Base-by-base conservation (phyloP, 768 basidiomycete genomes). In the Lepiota brunneoincarnata region DNA sequence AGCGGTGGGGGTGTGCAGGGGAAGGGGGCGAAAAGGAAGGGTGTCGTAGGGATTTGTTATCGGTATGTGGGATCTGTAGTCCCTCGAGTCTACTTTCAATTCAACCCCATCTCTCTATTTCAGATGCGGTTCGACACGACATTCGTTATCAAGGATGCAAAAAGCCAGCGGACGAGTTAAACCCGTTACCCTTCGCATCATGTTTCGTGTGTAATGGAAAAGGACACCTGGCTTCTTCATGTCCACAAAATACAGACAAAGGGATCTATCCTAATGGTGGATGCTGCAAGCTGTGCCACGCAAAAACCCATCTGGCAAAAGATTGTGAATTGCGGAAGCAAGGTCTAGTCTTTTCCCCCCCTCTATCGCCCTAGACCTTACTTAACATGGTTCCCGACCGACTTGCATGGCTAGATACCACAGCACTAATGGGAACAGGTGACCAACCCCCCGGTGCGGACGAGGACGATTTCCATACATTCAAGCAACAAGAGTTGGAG, bases 201-300 rank as follows among this genome's bases (percentile, higher is more conserved):
- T 98, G 95, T 70, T 98, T 93, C 65, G 88, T 98, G 17, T 98
- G 95, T 65, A 83, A 82, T 3, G 78, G 75, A 3, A 86, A 80
- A 61, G 95, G 95, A 1, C 95, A 98, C 64, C 79, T 98, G 1
- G 90, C 91, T 2, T 86, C 89, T 1, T 70, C 81, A 12, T 98
- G 95, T 68, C 88, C 91, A 0, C 70, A 86, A 61, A 97, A 97
- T 64, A 79, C 80, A 58, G 77, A 76, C 0, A 89, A 82, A 60
- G 93, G 94, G 0, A 77, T 96, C 21, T 97, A 97, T 61, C 91
- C 93, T 0, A 88, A 96, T 56, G 93, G 93, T 21, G 95, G 95
- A 2, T 81, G 77, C 54, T 98, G 95, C 64, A 95, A 93, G 63
- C 75, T 97, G 7, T 98, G 95, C 63, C 84, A 87, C 6, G 83